Conservation (phyloP, 1,284 basidiomycete species). For the Filobasidium uniguttulatum region DNA sequence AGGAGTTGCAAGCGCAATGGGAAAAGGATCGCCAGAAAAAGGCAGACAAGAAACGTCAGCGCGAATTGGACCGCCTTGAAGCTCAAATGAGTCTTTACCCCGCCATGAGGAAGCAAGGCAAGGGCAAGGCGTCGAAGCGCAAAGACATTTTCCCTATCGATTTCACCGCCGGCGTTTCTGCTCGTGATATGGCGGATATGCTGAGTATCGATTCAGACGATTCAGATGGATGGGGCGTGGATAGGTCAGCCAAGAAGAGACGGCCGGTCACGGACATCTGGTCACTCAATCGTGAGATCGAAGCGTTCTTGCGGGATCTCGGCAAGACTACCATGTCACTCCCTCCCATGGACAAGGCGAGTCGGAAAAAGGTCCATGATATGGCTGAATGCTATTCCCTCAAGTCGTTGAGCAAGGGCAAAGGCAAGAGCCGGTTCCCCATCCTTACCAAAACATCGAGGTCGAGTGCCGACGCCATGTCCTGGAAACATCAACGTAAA, state of each 20-base stretch:
- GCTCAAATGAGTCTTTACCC: conserved; percentile 45
- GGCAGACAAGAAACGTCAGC: conserved; percentile 55
- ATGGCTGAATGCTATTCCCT: conserved; percentile 60
- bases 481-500: conserved; percentile 48
- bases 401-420: conserved; percentile 61
- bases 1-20: conserved; percentile 59
- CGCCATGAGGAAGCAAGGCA: conserved; percentile 52
- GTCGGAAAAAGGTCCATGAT: conserved; percentile 59
- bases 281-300: conserved; percentile 52
- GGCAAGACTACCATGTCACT: conserved; percentile 48
- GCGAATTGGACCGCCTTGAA: conserved; percentile 42
- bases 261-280: conserved; percentile 17
- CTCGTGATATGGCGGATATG: conserved; percentile 28
- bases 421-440: conserved; percentile 44
- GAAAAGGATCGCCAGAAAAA: conserved; percentile 66
- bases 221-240: conserved; percentile 1
- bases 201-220: conserved; percentile 27
- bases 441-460: conserved; percentile 53
- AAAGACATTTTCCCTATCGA: conserved; percentile 20
- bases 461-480: conserved; percentile 48
- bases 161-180: conserved; percentile 13
- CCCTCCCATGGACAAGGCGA: conserved; percentile 60
- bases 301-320: conserved; percentile 50
- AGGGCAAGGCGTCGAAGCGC: conserved; percentile 23
- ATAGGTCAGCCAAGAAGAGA: not conserved